Evolutionary conservation across 768 basidiomycete species (phyloP), one percentile per base, ranked within the genome.

Genomic region (Dacryopinax primogenitus): DNA sequence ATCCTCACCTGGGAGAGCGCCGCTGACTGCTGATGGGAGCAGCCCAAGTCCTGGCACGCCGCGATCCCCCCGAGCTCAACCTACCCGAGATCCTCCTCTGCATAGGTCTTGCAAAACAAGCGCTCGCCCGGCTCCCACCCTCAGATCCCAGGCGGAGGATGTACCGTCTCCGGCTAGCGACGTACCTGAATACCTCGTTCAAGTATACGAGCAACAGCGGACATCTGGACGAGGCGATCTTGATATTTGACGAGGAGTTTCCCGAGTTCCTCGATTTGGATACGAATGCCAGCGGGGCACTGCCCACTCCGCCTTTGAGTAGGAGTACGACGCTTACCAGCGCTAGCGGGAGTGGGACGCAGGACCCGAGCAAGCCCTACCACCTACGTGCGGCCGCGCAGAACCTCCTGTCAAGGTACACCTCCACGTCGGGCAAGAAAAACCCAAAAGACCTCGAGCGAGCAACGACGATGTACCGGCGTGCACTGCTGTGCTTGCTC

Each of bases 191-290:
- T 30, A 58, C 51, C 3, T 28, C 13, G 4, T 58, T 58, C 51
- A 13, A 30, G 30, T 58, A 58, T 18, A 58, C 51, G 13, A 9
- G 26, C 51, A 58, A 58, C 26, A 58, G 51, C 51, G 51, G 26
- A 15, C 51, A 58, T 21, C 30, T 58, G 11, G 51, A 58, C 51
- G 51, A 58, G 51, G 51, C 51, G 13, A 58, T 58, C 23, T 26
- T 30, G 13, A 58, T 58, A 11, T 58, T 58, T 18, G 51, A 58
- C 51, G 51, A 58, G 3, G 51, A 58, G 51, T 58, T 58, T 30
- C 51, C 51, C 51, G 51, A 58, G 51, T 58, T 58, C 51, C 51
- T 58, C 30, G 51, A n/a, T n/a, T n/a, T n/a, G n/a, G n/a, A 58
- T 30, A 32, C 51, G 51, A 30, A 58, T 30, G 51, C 26, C 4